These are phyloP conservation scores for Exophiala spinifera DNA, from an alignment of 2,329 filamentous ascomycete genomes.

Conservation along the genomic window DNA sequence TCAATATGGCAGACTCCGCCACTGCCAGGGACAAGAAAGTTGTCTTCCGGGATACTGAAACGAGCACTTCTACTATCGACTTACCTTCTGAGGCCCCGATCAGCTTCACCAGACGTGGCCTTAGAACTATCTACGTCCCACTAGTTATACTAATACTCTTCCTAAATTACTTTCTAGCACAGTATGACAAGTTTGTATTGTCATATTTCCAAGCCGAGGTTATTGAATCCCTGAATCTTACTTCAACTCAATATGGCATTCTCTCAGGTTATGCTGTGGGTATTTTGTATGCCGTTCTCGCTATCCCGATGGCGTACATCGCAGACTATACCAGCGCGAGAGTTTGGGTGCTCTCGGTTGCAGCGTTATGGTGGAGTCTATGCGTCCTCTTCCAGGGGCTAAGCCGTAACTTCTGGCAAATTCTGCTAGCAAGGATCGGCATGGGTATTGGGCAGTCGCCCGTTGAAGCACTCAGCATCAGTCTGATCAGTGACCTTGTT, in stretches of 20 bases:
- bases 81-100: background rate
- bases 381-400: conserved; percentile 31
- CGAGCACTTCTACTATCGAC: background rate
- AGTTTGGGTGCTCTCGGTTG: conserved; percentile 27
- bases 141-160: background rate
- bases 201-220: background rate
- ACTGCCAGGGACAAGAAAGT: background rate
- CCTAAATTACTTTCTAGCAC: background rate
- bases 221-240: background rate
- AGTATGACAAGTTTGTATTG: background rate
- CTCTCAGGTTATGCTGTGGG: background rate
- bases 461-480: conserved; percentile 29
- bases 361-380: conserved; percentile 28
- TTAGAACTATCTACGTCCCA: background rate
- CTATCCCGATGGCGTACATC: conserved; percentile 11
- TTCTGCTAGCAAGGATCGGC: conserved; percentile 28
- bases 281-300: background rate
- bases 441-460: conserved; percentile 30
- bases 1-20: background rate
- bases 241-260: background rate
- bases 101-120: background rate
- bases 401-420: conserved; percentile 29
- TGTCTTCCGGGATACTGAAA: background rate
- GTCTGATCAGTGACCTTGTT: conserved; percentile 31
- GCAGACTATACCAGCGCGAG: conserved; percentile 28